Percentiles rank a stretch among this genome's conserved stretches.
Evolutionary conservation across 78 protist species (phyloP).

Genomic region (Goniomonas avonlea): DNA sequence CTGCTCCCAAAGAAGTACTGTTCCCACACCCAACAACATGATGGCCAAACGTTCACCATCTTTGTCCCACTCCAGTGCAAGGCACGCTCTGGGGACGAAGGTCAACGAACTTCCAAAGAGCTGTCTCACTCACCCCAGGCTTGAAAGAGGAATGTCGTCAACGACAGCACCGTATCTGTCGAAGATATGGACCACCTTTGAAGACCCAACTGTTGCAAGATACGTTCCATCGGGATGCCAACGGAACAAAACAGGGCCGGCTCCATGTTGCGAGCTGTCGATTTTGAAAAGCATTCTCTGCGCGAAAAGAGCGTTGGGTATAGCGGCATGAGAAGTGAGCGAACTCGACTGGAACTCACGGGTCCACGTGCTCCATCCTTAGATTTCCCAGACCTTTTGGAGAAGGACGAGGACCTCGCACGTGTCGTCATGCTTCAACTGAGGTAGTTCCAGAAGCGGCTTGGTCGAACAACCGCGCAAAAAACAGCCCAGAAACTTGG

Average conservation of each 20-base stretch:
- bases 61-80: conserved; percentile 44
- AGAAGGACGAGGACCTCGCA: no score
- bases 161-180: conserved; percentile 12
- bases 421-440: no score
- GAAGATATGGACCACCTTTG: not conserved
- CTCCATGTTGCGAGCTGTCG: not conserved
- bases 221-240: conserved; percentile 12
- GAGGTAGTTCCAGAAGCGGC: no score
- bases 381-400: no score
- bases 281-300: conserved; percentile 24
- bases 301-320: no score
- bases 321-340: no score
- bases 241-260: not conserved
- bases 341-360: no score
- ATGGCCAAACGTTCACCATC: conserved; percentile 43
- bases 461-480: no score
- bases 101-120: not conserved
- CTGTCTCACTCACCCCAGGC: not conserved
- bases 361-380: no score
- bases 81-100: not conserved
- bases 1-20: not conserved
- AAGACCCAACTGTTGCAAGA: conserved; percentile 8
- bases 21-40: conserved; percentile 9
- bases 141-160: conserved; percentile 2
- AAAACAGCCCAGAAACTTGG: no score